Percentiles rank a stretch among this genome's conserved stretches.
These are phyloP conservation scores for Flaveria bidentis DNA, from an alignment of 129 eudicot species.

Conservation along the genomic window DNA sequence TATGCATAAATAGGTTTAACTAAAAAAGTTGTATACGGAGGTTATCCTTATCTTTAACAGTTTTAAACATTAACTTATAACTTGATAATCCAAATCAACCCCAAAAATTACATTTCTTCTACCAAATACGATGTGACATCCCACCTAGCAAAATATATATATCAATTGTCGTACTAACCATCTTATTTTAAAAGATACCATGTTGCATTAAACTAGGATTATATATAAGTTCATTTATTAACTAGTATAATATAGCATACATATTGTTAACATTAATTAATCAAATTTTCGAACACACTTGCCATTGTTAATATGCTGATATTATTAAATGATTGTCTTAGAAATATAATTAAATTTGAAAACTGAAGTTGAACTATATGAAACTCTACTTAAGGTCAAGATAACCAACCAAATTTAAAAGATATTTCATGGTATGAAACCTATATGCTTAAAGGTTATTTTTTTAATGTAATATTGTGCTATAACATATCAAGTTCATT, in stretches of 20 bases:
- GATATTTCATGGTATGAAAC: background rate
- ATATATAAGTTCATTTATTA: background rate
- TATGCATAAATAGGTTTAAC: too few relatives aligned
- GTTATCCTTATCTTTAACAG: background rate
- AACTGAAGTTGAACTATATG: background rate
- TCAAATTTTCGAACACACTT: background rate
- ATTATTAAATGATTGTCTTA: background rate
- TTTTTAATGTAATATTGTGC: background rate
- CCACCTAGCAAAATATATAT: slow-evolving; percentile 25
- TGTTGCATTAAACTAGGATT: slow-evolving; percentile 21
- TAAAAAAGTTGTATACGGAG: too few relatives aligned
- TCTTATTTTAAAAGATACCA: slow-evolving; percentile 3
- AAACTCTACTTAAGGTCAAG: background rate
- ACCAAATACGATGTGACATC: slow-evolving; percentile 40
- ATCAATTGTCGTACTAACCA: slow-evolving; percentile 12
- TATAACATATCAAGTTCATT: too few relatives aligned
- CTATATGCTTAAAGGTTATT: background rate
- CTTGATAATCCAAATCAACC: slow-evolving; percentile 5
- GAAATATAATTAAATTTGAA: background rate
- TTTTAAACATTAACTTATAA: background rate
- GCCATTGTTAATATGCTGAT: background rate
- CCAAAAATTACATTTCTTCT: slow-evolving; percentile 19
- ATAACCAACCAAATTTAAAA: background rate
- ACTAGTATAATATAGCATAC: background rate
- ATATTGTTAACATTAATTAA: too few relatives aligned